Base-by-base conservation (phyloP, 352 stramenopile species). In the Sclerospora graminicola region DNA sequence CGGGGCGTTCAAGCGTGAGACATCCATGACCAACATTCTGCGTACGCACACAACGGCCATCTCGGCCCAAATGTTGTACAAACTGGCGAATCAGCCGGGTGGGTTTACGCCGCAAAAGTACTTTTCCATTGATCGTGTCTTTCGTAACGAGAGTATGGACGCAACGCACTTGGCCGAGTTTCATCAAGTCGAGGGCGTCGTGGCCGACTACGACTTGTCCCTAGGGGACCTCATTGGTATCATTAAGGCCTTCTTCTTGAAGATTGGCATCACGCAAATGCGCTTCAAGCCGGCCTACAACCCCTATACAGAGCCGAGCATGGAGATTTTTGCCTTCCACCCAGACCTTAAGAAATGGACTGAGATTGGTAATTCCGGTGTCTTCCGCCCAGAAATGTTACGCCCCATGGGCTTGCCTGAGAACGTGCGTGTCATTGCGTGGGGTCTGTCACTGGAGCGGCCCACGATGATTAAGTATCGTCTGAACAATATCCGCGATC, bases 401-500 rank as follows among this genome's bases (percentile, higher is more conserved):
- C 77, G 73, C 32, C 96, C 97, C 5, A 99, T 99, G 95, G 97
- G 96, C 4, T 72, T 99, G 23, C 97, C 97, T 1, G 90, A 98
- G 65, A 97, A 99, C 73, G 96, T 99, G 36, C 79, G 95, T 41
- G 96, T 99, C 3, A 99, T 99, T 63, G 97, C 97, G 9, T 99
- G 97, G 95, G 97, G 97, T 31, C 75, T 99, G 44, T 98, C 93
- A 31, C 81, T 99, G 14, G 97, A 99, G 65, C 82, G 97, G 47
- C 97, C 97, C 24, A 99, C 97, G 23, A 99, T 99, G 97, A 99
- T 99, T 78, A 99, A 99, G 82, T 99, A 99, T 73, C 82, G 93
- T 27, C 94, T 99, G 51, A 97, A 90, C 61, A 99, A 99, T 76
- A 99, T 99, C 65, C 83, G 96, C 45, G 95, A 99, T 66, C 89